Evolutionary conservation across 305 asterid genomes (phyloP).

Genomic region (Fraxinus paxiana): DNA sequence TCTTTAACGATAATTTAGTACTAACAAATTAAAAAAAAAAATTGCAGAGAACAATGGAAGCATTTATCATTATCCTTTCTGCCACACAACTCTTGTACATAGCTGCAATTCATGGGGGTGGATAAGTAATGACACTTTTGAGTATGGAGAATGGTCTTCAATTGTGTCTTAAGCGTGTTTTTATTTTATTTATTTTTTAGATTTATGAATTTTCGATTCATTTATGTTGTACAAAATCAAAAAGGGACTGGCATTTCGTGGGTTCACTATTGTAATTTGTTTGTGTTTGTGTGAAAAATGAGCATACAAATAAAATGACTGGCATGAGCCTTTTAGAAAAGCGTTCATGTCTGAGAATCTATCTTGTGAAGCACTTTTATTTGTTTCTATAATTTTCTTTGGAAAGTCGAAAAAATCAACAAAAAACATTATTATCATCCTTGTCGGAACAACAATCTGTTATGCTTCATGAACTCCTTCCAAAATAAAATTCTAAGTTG

Average conservation of each 20-base stretch:
- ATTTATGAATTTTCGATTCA: background rate
- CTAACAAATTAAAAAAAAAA: background rate
- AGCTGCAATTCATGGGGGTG: slow-evolving; percentile 59
- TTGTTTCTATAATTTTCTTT: background rate
- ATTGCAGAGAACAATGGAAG: slow-evolving; percentile 83
- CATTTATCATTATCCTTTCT: slow-evolving; percentile 67
- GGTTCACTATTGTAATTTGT: slow-evolving; percentile 10
- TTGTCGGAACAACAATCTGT: background rate
- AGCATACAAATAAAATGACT: background rate
- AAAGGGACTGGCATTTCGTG: slow-evolving; percentile 2
- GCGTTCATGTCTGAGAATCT: background rate
- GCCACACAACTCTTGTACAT: slow-evolving; percentile 67
- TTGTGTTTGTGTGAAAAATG: slow-evolving; percentile 21
- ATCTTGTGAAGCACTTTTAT: background rate
- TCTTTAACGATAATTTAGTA: background rate
- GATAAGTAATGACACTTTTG: slow-evolving; percentile 27
- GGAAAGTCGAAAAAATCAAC: background rate
- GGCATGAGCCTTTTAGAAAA: background rate
- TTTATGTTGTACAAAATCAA: background rate
- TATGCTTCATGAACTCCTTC: background rate
- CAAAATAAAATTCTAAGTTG: background rate
- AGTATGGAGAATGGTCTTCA: background rate
- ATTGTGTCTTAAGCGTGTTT: slow-evolving; percentile 8
- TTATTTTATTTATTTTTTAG: background rate
- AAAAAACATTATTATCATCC: background rate